Evolutionary conservation across 352 stramenopile species (phyloP).

Genomic region (Phytophthora pinifolia): DNA sequence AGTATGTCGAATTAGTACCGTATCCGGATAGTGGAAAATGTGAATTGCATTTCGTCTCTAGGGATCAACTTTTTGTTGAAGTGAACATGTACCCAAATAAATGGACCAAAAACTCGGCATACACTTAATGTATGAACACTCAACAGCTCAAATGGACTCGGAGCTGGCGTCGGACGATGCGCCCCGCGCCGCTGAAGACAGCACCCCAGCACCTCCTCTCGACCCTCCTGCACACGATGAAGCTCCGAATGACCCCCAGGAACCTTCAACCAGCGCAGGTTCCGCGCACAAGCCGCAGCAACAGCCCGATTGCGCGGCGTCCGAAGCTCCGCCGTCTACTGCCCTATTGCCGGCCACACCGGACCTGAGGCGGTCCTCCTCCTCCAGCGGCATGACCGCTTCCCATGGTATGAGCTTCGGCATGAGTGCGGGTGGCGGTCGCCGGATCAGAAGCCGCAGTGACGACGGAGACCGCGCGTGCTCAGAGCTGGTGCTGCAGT

Average conservation of each 20-base stretch:
- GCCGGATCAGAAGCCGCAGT: slow-evolving; percentile 26
- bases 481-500: slow-evolving; percentile 58
- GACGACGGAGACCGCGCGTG: slow-evolving; percentile 27
- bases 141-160: slow-evolving; percentile 26
- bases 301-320: slow-evolving; percentile 35
- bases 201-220: neutral
- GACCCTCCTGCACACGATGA: slow-evolving; percentile 10
- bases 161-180: neutral
- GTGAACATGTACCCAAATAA: too few relatives aligned
- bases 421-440: slow-evolving; percentile 1
- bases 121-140: too few relatives aligned
- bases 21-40: slow-evolving; percentile 7
- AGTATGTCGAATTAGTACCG: too few relatives aligned
- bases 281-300: slow-evolving; percentile 11
- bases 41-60: too few relatives aligned
- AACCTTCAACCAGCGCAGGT: neutral
- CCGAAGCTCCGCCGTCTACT: slow-evolving; percentile 7
- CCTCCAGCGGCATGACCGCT: slow-evolving; percentile 7
- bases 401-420: slow-evolving; percentile 1
- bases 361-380: slow-evolving; percentile 20
- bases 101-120: too few relatives aligned
- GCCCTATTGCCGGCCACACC: slow-evolving; percentile 11
- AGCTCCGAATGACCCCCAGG: neutral
- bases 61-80: too few relatives aligned
- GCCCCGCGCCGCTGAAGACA: slow-evolving; percentile 2